Evolutionary conservation across 2,329 filamentous ascomycete species (phyloP).

Genomic region (Microsporum canis): DNA sequence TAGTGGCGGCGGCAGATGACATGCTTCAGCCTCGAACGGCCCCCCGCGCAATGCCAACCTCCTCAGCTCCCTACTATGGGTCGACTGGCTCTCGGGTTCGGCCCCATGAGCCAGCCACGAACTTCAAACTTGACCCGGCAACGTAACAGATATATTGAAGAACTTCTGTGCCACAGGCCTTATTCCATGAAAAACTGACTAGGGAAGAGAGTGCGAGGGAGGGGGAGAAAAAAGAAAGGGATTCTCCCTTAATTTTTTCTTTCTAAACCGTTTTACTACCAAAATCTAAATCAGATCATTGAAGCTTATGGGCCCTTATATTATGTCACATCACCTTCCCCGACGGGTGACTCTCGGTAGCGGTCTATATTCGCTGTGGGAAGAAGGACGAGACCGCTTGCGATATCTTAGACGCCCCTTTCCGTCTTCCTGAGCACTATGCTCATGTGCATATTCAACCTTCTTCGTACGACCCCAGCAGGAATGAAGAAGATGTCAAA

Average conservation of each 20-base stretch:
- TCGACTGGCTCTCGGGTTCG: not conserved
- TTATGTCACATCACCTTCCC: not conserved
- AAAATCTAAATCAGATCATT: not conserved
- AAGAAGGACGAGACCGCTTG: not conserved
- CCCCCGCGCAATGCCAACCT: not conserved
- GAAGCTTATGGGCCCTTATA: not conserved
- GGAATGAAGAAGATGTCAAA: not conserved
- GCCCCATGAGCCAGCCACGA: not conserved
- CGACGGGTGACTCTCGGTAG: not conserved
- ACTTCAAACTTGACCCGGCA: not conserved
- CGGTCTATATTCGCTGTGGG: not conserved
- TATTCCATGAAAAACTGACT: slow-evolving; percentile 1
- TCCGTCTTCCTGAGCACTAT: not conserved
- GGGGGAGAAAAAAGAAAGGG: not conserved
- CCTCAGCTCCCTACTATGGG: not conserved
- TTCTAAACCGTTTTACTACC: not conserved
- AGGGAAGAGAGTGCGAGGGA: not conserved
- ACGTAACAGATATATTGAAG: not conserved
- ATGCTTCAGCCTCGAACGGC: slow-evolving; percentile 3
- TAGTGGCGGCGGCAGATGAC: slow-evolving; percentile 1
- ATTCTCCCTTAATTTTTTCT: not conserved
- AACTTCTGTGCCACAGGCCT: not conserved
- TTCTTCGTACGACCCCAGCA: not conserved
- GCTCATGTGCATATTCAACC: not conserved
- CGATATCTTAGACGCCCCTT: not conserved